Base-by-base conservation (phyloP, 805 yeast species). In the Candida germanica region DNA sequence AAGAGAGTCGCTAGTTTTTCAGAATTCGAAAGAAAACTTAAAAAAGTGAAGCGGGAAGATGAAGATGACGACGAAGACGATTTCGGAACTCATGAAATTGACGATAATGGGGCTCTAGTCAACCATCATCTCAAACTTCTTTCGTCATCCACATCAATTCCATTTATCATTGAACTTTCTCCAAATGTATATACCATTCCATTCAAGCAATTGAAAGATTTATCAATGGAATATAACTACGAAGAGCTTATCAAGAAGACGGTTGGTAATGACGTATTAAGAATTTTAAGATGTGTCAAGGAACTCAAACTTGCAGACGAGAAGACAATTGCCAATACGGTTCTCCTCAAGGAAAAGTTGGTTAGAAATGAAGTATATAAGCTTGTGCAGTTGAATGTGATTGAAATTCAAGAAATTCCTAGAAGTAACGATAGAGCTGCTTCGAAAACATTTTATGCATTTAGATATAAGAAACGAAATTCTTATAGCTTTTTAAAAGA, bases 351-450 rank as follows among this genome's bases (percentile, higher is more conserved):
- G 46, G 94, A 87, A 40, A 77, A 75, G 41, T 83, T 80, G 24
- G 84, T 88, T 6, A 71, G 96, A 38, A 78, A 80, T 26, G 79
- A 83, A 29, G 63, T 88, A 29, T 75, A 83, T 30, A 74, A 76
- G 22, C 64, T 93, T 36, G 73, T 85, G 18, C 75, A 73, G 35
- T 71, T 78, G 45, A 87, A 89, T 43, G 73, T 85, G 13, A 65
- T 89, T 13, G 96, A 91, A 54, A 73, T 89, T 24, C 98, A 91
- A 60, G 98, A 93, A 62, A 83, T 93, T 19, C 97, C 98, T 9
- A 77, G 91, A 50, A 83, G 95, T 6, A 81, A 79, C 16, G 98
- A 93, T 56, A 73, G 98, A 47, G 89, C 95, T 2, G 95, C 97
- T 0, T 79, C 86, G 26, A 79, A 95, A 47, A 83, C 97, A 1